Evolutionary conservation across 108 stramenopile species (phyloP), one percentile per base, ranked within the genome.

Genomic region (Skeletonema tropicum): DNA sequence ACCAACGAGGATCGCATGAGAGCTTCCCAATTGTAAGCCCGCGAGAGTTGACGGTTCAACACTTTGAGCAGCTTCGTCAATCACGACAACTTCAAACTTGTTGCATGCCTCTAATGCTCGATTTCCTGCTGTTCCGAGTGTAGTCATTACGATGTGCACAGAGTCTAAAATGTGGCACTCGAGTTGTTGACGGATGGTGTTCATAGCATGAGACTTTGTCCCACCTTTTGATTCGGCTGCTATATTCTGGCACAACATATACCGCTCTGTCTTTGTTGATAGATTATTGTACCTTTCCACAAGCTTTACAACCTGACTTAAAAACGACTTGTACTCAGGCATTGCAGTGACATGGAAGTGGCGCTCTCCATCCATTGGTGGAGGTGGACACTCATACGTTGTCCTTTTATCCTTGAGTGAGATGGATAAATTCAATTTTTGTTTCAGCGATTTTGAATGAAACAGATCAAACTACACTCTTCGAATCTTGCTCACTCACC

Each of bases 21-120:
- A 80, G 9, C 86, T 86, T 17, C 96, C 98, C 31, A 97, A 66
- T 70, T 92, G 94, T 61, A 99, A 87, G 3, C 98, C 97, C 46
- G 96, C 83, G 32, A 99, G 85, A 14, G 96, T 97, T 26, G 97
- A 85, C 31, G 98, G 96, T 79, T 99, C 99, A 1, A 96, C 93
- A 59, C 92, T 90, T 76, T 99, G 98, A 4, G 98, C 98, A 1
- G 98, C 98, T 74, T 99, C 99, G 78, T 99, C 99, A 25, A 99
- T 88, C 3, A 99, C 97, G 2, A 98, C 97, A 12, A 98, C 97
- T 68, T 94, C 95, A 76, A 99, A 96, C 70, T 93, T 95, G 35
- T 90, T 83, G 14, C 88, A 84, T 9, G 90, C 85, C 70, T 97
- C 92, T 30, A 98, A 58, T 32, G 88, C 83, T 26, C 87, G 83